Base-by-base conservation (phyloP, 768 basidiomycete species). In the Asterophora lycoperdoides region DNA sequence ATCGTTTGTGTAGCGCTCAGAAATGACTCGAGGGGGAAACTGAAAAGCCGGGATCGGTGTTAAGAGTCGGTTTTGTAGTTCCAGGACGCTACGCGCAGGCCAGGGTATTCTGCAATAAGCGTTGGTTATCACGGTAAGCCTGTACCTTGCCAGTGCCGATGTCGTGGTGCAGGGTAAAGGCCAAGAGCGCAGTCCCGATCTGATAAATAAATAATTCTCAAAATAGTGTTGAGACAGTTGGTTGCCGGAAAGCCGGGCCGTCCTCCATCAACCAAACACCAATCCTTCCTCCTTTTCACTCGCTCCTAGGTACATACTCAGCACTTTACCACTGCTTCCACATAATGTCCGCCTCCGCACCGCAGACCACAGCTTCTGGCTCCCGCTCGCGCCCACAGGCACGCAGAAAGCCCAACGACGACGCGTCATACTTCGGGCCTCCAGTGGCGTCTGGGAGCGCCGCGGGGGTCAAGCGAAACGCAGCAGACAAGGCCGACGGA, bases 351-450 rank as follows among this genome's bases (percentile, higher is more conserved):
- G 50, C 63, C 51, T 33, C 67, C 38, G 63, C 60, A 48, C 50
- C 59, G 30, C 54, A 59, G 38, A 52, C 66, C 26, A 52, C 67
- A 4, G 48, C 75, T 4, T 67, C 77, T 2, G 73, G 72, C 47
- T 81, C 82, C 15, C 75, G 83, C 44, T 81, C 82, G 8, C 79
- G 83, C 20, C 75, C 75, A n/a, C 81, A 81, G 60, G 74, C 79
- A 18, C 75, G 82, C 45, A 81, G 76, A 61, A 84, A 81, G 55
- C 70, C 69, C 33, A 81, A 79, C 60, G 83, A 85, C 50, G 83
- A 89, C 61, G 81, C 84, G 13, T 74, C 84, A 17, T 88, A 89
- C 64, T 77, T 81, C 53, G 83, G 81, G 13, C 79, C 80, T 10
- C 69, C 75, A 42, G 64, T 71, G 8, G 65, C 69, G 6, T 56